These are phyloP conservation scores for Cyclostephanos invisitatus DNA, from an alignment of 108 stramenopile genomes.

Conservation along the genomic window DNA sequence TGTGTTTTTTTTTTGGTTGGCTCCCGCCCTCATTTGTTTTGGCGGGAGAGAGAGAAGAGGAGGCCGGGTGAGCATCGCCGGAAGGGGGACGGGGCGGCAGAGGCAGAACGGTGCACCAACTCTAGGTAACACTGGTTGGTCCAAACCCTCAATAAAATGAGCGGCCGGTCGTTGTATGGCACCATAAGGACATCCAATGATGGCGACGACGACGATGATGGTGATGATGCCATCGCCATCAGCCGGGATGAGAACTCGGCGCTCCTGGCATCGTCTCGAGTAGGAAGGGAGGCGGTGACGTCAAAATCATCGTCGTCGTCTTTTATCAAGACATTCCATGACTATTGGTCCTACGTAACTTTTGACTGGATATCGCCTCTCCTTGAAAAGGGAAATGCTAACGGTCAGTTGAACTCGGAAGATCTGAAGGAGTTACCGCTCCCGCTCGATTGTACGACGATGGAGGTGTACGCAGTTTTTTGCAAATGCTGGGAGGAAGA, in stretches of 20 bases:
- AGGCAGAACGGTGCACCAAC: no score
- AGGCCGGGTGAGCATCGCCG: no score
- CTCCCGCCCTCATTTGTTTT: no score
- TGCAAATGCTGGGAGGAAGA: slow-evolving; percentile 63
- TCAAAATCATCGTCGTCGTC: not conserved
- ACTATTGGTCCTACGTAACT: slow-evolving; percentile 55
- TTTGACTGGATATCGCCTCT: slow-evolving; percentile 81
- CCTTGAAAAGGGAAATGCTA: slow-evolving; percentile 61
- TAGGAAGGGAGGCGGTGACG: no score
- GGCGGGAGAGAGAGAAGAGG: no score
- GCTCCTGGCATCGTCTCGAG: not conserved
- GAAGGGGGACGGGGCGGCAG: no score
- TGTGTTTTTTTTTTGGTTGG: no score
- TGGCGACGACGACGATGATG: not conserved
- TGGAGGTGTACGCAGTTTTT: slow-evolving; percentile 48
- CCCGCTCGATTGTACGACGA: slow-evolving; percentile 58
- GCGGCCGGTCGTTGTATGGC: slow-evolving; percentile 18
- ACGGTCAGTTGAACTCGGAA: slow-evolving; percentile 63
- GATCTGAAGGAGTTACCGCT: slow-evolving; percentile 73
- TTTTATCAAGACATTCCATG: not conserved
- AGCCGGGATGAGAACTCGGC: not conserved
- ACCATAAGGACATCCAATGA: slow-evolving; percentile 26
- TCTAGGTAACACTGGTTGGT: no score
- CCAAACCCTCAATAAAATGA: no score
- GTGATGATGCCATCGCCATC: not conserved